These are phyloP conservation scores for Przewalskia tangutica DNA, from an alignment of 257 asterid genomes.

Conservation along the genomic window DNA sequence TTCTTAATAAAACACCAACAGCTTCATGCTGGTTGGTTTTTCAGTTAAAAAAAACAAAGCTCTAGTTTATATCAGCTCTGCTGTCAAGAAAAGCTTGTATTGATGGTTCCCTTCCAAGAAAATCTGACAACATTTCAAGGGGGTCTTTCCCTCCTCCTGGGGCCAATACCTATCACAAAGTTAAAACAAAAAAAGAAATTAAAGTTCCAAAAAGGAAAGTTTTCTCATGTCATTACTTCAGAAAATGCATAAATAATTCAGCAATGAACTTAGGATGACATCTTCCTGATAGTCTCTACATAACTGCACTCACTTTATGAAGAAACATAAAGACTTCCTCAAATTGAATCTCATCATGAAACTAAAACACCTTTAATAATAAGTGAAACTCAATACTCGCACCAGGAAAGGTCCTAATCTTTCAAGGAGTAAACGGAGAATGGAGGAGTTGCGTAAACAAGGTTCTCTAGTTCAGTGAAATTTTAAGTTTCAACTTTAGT, in stretches of 20 bases:
- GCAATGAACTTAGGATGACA: not conserved
- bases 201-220: not conserved
- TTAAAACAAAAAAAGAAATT: not conserved
- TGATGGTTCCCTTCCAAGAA: conserved; percentile 90
- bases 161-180: conserved; percentile 54
- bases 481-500: not conserved
- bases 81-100: conserved; percentile 57
- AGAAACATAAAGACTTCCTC: not conserved
- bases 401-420: not conserved
- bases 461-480: not conserved
- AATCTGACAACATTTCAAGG: conserved; percentile 53
- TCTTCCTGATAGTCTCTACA: not conserved
- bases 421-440: not conserved
- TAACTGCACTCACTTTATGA: not conserved
- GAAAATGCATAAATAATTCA: not conserved
- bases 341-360: not conserved
- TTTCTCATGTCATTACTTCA: not conserved
- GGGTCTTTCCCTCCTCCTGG: conserved; percentile 76
- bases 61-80: conserved; percentile 25
- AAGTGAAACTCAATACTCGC: not conserved
- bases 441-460: not conserved
- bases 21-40: too few relatives aligned
- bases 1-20: too few relatives aligned
- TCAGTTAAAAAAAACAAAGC: not conserved
- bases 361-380: not conserved